Base-by-base conservation (phyloP, 805 yeast species). In the Candida chauliodis region DNA sequence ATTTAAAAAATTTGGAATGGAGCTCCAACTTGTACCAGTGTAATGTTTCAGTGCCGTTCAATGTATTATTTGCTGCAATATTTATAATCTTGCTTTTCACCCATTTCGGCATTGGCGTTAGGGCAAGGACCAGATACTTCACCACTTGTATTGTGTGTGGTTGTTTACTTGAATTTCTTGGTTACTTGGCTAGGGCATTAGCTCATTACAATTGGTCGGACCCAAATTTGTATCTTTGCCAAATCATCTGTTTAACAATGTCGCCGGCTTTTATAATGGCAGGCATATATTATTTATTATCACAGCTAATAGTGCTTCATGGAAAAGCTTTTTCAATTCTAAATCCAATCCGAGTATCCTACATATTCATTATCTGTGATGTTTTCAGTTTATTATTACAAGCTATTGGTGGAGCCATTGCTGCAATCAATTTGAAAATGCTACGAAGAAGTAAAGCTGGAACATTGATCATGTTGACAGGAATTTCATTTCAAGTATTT, bases 191-290 rank as follows among this genome's bases (percentile, higher is more conserved):
- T 3, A 62, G 95, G 38, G 53, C 71, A 1, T 46, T 73, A 38
- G 68, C 81, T 2, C 67, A 71, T 14, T 46, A 53, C 30, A 53
- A 73, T 45, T 30, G 37, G 2, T 26, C 45, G 11, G 51, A 60
- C 25, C 45, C 59, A 28, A 56, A 69, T 36, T 62, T 69, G 20
- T 88, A 70, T 51, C 52, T 83, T 30, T 59, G 80, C 49, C 95
- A 88, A 56, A 73, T 82, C 45, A 73, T 80, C 39, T 69, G 81
- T 50, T 61, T 87, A 40, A 85, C 91, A 0, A 59, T 88, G 34
- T 91, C 87, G 0, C 96, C 96, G 0, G 87, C 86, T 15, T 83
- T 88, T 56, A 66, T 84, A 31, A 83, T 85, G 85, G 96, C 84
- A 3, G 95, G 91, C 1, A 68, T 88, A 2, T 89, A 88, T 60